A percentile compares a stretch with the other conserved stretches of the same genome.
Conservation (phyloP, 306 rosid species). For the Ammopiptanthus mongolicus region DNA sequence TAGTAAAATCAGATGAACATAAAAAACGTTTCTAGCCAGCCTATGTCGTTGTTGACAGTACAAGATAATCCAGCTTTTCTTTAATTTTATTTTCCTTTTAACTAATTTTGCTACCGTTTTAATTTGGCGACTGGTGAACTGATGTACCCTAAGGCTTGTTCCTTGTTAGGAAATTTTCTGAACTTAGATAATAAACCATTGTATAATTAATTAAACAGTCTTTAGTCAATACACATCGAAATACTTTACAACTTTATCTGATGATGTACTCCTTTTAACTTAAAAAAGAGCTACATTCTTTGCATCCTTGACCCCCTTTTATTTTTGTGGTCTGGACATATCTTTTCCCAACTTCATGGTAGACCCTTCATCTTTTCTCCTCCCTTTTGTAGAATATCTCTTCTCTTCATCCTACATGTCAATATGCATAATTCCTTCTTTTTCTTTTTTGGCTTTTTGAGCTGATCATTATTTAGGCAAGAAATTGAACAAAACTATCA, state of each 20-base stretch:
- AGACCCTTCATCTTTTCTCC: slow-evolving; percentile 32
- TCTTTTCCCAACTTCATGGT: slow-evolving; percentile 37
- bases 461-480: not conserved
- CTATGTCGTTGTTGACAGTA: slow-evolving; percentile 18
- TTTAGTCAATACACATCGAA: slow-evolving; percentile 17
- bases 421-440: not conserved
- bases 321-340: slow-evolving; percentile 20
- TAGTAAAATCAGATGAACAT: not conserved
- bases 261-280: slow-evolving; percentile 39
- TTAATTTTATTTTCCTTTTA: not conserved
- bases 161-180: not conserved
- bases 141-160: not conserved
- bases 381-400: not conserved
- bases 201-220: not conserved
- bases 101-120: not conserved
- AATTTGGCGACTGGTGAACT: not conserved
- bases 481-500: not conserved
- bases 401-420: not conserved
- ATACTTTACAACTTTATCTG: slow-evolving; percentile 34
- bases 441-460: not conserved
- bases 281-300: slow-evolving; percentile 27
- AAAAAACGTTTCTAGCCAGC: slow-evolving; percentile 11
- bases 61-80: slow-evolving; percentile 5
- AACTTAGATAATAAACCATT: not conserved
- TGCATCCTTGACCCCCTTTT: slow-evolving; percentile 36